Evolutionary conservation across 768 basidiomycete species (phyloP).

Genomic region (Imleria badia): DNA sequence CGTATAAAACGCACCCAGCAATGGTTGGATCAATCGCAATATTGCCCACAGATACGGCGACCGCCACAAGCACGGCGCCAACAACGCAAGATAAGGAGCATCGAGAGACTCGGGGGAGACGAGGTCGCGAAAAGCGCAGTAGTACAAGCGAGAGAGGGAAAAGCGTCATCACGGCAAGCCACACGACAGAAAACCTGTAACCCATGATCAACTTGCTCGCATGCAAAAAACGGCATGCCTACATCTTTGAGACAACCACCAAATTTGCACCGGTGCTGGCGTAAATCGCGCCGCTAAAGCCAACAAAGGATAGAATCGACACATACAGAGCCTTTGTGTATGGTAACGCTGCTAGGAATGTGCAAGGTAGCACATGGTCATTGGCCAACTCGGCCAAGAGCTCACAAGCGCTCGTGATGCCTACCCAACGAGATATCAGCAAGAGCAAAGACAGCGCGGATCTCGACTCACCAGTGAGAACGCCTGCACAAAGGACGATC

Average conservation of each 20-base stretch:
- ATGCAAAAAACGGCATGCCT: slow-evolving; percentile 4
- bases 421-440: slow-evolving; percentile 28
- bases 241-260: slow-evolving; percentile 59
- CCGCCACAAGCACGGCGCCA: slow-evolving; percentile 41
- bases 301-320: slow-evolving; percentile 49
- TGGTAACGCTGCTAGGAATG: slow-evolving; percentile 50
- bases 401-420: slow-evolving; percentile 58
- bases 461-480: slow-evolving; percentile 54
- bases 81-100: slow-evolving; percentile 44
- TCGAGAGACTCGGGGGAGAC: slow-evolving; percentile 44
- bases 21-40: slow-evolving; percentile 56
- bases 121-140: slow-evolving; percentile 64
- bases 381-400: slow-evolving; percentile 55
- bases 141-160: slow-evolving; percentile 62
- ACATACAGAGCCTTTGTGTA: slow-evolving; percentile 52
- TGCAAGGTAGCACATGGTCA: slow-evolving; percentile 58
- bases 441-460: neutral
- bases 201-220: neutral
- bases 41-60: slow-evolving; percentile 55
- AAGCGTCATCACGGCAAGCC: slow-evolving; percentile 63
- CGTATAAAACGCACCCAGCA: slow-evolving; percentile 42
- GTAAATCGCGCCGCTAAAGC: slow-evolving; percentile 54
- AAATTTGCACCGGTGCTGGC: slow-evolving; percentile 55
- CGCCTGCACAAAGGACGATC: slow-evolving; percentile 70
- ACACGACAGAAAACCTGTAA: slow-evolving; percentile 61